Conservation (phyloP, 2,329 filamentous ascomycete genomes). For the Botrytis galanthina region DNA sequence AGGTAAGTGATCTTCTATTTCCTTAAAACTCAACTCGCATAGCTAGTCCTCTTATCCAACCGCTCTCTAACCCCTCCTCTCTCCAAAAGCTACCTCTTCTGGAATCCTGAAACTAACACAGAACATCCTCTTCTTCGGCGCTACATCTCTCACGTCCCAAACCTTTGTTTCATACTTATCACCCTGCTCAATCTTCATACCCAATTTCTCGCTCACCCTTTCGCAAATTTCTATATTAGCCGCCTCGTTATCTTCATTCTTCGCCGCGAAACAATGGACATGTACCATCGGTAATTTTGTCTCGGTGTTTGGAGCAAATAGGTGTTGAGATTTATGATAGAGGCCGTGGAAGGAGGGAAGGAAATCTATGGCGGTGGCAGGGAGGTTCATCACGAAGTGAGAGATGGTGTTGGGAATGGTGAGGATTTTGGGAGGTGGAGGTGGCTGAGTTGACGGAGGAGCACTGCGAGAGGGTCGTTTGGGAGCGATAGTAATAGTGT, state of each 20-base stretch:
- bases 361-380: conserved; percentile 84
- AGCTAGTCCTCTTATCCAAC: neutral
- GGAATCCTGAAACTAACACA: conserved; percentile 91
- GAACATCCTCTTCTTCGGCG: conserved; percentile 94
- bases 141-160: conserved; percentile 78
- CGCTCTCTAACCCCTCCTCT: conserved; percentile 19
- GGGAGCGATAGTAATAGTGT: conserved; percentile 51
- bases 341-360: conserved; percentile 72
- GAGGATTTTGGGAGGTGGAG: conserved; percentile 43
- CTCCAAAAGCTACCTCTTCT: conserved; percentile 70
- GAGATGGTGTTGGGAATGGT: conserved; percentile 71
- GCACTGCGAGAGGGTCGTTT: conserved; percentile 37
- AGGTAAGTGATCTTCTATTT: neutral
- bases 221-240: conserved; percentile 63
- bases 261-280: conserved; percentile 89
- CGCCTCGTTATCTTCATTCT: conserved; percentile 70
- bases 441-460: conserved; percentile 33
- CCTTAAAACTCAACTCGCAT: neutral
- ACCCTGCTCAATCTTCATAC: conserved; percentile 44
- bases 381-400: conserved; percentile 99
- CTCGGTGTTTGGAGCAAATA: conserved; percentile 61
- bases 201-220: conserved; percentile 55
- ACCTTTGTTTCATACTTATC: conserved; percentile 49
- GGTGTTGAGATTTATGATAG: conserved; percentile 66
- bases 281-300: conserved; percentile 77